These are phyloP conservation scores for Cladophialophora immunda DNA, from an alignment of 2,329 filamentous ascomycete species.

Conservation along the genomic window DNA sequence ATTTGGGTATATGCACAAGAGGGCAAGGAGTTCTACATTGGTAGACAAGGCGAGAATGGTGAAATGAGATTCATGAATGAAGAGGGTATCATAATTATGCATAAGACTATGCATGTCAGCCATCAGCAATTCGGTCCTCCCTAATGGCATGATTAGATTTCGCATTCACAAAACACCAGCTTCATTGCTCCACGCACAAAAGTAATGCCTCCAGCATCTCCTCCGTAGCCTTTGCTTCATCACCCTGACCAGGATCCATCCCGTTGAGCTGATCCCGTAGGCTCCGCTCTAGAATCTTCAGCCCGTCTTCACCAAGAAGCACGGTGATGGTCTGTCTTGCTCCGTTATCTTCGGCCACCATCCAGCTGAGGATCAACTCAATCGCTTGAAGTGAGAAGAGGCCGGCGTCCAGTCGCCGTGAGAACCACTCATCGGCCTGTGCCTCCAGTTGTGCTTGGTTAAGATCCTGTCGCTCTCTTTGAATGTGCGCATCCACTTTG, in stretches of 20 bases:
- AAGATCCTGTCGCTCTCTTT: slow-evolving; percentile 66
- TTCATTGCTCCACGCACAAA: slow-evolving; percentile 50
- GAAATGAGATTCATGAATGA: background rate
- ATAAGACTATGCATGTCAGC: slow-evolving; percentile 27
- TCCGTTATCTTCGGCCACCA: slow-evolving; percentile 86
- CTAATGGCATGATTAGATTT: slow-evolving; percentile 23
- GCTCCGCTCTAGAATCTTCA: slow-evolving; percentile 71
- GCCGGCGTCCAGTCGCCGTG: slow-evolving; percentile 80
- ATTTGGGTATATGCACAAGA: background rate
- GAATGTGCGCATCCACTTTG: slow-evolving; percentile 70
- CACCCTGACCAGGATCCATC: slow-evolving; percentile 62
- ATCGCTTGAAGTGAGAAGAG: slow-evolving; percentile 83
- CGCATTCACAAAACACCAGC: slow-evolving; percentile 21
- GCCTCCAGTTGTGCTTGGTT: slow-evolving; percentile 68
- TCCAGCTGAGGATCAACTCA: slow-evolving; percentile 87
- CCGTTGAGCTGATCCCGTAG: slow-evolving; percentile 73
- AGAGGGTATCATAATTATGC: slow-evolving; percentile 28
- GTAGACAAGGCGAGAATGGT: background rate
- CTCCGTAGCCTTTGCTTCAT: slow-evolving; percentile 62
- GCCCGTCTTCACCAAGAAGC: slow-evolving; percentile 69
- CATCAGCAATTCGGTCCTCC: slow-evolving; percentile 22
- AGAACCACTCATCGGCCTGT: slow-evolving; percentile 75
- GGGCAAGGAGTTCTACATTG: background rate
- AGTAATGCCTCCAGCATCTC: slow-evolving; percentile 73
- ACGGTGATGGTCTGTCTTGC: slow-evolving; percentile 71